These are phyloP conservation scores for Piper betle DNA, from an alignment of 164 flowering plant species.

Conservation along the genomic window DNA sequence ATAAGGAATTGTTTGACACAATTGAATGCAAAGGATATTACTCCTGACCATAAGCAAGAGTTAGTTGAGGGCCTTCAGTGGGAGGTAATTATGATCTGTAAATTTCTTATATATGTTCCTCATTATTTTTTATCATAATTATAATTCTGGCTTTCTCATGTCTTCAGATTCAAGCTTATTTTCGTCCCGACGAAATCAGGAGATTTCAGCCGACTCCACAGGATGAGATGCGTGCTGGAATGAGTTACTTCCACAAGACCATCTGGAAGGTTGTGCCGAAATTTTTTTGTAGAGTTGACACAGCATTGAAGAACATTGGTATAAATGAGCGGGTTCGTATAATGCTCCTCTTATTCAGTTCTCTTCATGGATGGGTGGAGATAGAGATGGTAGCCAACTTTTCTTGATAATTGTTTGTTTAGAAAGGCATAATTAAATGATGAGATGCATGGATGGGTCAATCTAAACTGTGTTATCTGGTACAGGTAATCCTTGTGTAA, in stretches of 20 bases:
- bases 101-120: not conserved
- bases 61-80: conserved; percentile 96
- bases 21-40: conserved; percentile 86
- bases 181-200: conserved; percentile 93
- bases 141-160: not conserved
- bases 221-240: conserved; percentile 99
- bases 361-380: conserved; percentile 99
- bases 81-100: conserved; percentile 40
- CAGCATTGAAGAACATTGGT: conserved; percentile 94
- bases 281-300: conserved; percentile 89
- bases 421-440: not conserved
- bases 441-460: not conserved
- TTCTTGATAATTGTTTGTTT: not conserved
- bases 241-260: conserved; percentile 99
- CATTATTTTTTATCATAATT: not conserved
- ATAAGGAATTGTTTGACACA: conserved; percentile 78
- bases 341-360: conserved; percentile 96
- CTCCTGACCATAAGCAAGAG: conserved; percentile 98
- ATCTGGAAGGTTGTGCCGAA: conserved; percentile 98
- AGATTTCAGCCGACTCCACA: conserved; percentile 98
- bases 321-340: conserved; percentile 86
- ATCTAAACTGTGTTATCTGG: not conserved
- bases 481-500: conserved; percentile 91
- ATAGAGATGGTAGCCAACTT: conserved; percentile 77
- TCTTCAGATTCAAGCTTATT: conserved; percentile 94